phyloP scores from a whole-genome alignment of 306 rosid genomes.

The Arachis stenosperma region DNA sequence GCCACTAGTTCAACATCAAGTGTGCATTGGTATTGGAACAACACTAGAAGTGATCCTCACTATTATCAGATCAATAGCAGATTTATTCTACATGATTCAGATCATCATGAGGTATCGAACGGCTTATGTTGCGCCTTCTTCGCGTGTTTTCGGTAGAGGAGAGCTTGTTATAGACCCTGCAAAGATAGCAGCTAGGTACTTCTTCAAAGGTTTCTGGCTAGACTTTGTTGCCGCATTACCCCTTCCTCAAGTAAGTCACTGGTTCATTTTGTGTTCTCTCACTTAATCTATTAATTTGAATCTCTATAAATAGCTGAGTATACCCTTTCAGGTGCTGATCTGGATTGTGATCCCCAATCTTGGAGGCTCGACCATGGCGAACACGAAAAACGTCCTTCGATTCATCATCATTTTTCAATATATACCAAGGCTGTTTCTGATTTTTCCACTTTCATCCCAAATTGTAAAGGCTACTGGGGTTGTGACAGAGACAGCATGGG shows the following conservation, averaged over 20 bases:
- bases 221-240: constrained; percentile 51
- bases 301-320: not conserved
- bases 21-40: constrained; percentile 46
- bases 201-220: constrained; percentile 43
- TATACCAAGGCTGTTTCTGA: constrained; percentile 75
- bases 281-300: too few relatives aligned
- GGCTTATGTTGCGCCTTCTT: constrained; percentile 55
- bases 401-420: constrained; percentile 74
- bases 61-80: constrained; percentile 41
- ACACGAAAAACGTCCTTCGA: constrained; percentile 74
- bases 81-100: constrained; percentile 47
- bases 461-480: constrained; percentile 78
- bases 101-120: constrained; percentile 44
- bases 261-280: not conserved
- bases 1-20: constrained; percentile 41
- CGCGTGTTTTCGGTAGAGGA: constrained; percentile 55
- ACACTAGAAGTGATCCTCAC: constrained; percentile 42
- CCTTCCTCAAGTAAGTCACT: constrained; percentile 48
- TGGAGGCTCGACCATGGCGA: constrained; percentile 67
- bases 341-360: constrained; percentile 82
- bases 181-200: constrained; percentile 45
- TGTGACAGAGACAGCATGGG: constrained; percentile 88
- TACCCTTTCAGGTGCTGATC: constrained; percentile 58
- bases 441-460: constrained; percentile 79
- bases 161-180: constrained; percentile 49